Conservation (phyloP, 495 filamentous ascomycete genomes). For the Neurospora sp. region DNA sequence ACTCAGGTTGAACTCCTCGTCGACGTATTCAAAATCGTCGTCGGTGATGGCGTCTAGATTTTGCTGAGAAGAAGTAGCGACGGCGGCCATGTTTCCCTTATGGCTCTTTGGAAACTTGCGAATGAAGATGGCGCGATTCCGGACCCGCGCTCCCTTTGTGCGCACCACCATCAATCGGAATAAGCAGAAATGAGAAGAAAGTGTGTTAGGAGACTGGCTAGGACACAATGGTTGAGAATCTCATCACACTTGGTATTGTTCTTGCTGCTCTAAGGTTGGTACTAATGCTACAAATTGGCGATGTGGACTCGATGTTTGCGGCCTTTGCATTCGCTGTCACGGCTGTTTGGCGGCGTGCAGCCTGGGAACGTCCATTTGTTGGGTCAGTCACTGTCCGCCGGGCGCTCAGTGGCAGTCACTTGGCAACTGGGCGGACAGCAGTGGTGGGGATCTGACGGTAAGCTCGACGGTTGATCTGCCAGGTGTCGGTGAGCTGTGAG, state of each 20-base stretch:
- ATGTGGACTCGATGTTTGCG: background rate
- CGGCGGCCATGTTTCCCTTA: background rate
- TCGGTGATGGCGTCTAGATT: background rate
- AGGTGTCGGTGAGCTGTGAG: background rate
- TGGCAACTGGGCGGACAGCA: no score
- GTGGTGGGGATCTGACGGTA: background rate
- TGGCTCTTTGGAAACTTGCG: background rate
- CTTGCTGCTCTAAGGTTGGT: background rate
- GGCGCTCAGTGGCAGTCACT: no score
- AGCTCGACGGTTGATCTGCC: background rate
- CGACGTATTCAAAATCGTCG: constrained; percentile 8
- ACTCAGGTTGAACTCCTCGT: constrained; percentile 12
- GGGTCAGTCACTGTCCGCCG: background rate
- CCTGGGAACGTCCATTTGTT: background rate
- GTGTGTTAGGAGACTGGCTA: background rate
- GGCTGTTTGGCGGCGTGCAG: background rate
- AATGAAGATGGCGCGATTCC: constrained; percentile 6
- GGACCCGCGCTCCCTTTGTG: constrained; percentile 6
- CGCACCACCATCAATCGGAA: constrained; percentile 1
- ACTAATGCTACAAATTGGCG: background rate
- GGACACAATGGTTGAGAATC: background rate
- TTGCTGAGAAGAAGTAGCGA: background rate
- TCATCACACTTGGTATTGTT: constrained; percentile 2
- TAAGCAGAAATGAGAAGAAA: background rate
- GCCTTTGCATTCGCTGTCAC: background rate